Base-by-base conservation (phyloP, 2,329 filamentous ascomycete genomes). In the Colletotrichum camelliae region DNA sequence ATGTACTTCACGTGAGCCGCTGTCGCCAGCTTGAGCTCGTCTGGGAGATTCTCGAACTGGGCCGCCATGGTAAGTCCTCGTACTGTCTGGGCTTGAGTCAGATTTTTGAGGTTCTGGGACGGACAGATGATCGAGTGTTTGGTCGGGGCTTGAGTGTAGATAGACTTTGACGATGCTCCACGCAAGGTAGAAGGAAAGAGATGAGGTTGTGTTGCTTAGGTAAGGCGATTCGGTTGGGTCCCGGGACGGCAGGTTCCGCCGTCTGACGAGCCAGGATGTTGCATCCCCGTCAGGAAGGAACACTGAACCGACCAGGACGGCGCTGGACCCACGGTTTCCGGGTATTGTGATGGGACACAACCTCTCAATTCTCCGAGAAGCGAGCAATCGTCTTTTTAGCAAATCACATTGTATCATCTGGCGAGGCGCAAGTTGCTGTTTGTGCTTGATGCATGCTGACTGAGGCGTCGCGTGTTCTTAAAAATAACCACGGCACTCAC, bases 1-100 rank as follows among this genome's bases (percentile, higher is more conserved):
- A 99, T 95, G 84, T 98, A 99, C 83, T 93, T 92, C 81, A 98
- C 95, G 84, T 99, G 97, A 27, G 89, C 88, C 9, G 88, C 88
- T 7, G 86, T 86, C 66, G 88, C 88, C 65, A 92, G 86, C 77
- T 85, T 83, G 29, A 85, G 84, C 78, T 86, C 85, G 48, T 86
- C 83, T 33, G 86, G 82, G 21, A 86, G 81, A 9, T 83, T 79
- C n/a, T 82, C 77, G 33, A 85, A 77, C 27, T 79, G 79, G 29
- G 79, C 77, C 27, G 84, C 77, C 85, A 87, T 87, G 62, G 62
- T 76, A 13, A 29, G 27, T 37, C 13, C 33, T 39, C 21, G 21
- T 9, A 27, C 33, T 27, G 16, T 35, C 43, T 29, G 24, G 7
- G 21, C 7, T 6, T 60, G 16, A 18, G 18, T 68, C 31, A 24